These are phyloP conservation scores for Casuarina equisetifolia DNA, from an alignment of 306 rosid genomes.

Conservation along the genomic window DNA sequence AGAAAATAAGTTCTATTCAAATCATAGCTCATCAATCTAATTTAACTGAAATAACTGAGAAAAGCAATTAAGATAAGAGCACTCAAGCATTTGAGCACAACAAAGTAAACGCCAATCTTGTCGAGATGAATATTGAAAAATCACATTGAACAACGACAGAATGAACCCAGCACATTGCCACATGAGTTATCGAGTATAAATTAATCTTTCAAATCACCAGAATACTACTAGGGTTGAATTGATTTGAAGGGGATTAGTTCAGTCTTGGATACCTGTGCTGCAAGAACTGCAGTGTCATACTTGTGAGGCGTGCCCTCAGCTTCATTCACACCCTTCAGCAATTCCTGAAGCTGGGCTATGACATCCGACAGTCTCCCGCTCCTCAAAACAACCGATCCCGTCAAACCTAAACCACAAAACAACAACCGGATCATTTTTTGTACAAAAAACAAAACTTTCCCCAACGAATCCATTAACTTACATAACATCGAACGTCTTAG, in stretches of 20 bases:
- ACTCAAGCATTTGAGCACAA: not conserved
- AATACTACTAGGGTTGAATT: too few relatives aligned
- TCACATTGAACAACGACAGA: too few relatives aligned
- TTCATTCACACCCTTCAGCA: constrained; percentile 57
- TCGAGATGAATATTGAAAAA: too few relatives aligned
- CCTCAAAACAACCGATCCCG: constrained; percentile 68
- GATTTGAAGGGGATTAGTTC: not conserved
- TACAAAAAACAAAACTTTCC: not conserved
- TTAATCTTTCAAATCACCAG: too few relatives aligned
- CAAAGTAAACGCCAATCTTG: too few relatives aligned
- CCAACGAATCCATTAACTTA: too few relatives aligned
- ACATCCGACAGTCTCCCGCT: constrained; percentile 63
- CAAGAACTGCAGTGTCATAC: constrained; percentile 47
- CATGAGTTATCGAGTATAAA: too few relatives aligned
- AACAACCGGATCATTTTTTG: not conserved
- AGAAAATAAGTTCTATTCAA: too few relatives aligned
- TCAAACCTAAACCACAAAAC: constrained; percentile 52
- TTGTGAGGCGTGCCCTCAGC: constrained; percentile 48
- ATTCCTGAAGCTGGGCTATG: constrained; percentile 67
- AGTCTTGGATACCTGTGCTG: constrained; percentile 60
- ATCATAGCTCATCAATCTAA: too few relatives aligned
- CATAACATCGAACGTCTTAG: not conserved
- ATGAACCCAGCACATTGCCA: too few relatives aligned
- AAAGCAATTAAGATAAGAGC: not conserved
- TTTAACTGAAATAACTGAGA: too few relatives aligned